Conservation (phyloP, 495 filamentous ascomycete species). For the Melanomma pulvis-pyrius region DNA sequence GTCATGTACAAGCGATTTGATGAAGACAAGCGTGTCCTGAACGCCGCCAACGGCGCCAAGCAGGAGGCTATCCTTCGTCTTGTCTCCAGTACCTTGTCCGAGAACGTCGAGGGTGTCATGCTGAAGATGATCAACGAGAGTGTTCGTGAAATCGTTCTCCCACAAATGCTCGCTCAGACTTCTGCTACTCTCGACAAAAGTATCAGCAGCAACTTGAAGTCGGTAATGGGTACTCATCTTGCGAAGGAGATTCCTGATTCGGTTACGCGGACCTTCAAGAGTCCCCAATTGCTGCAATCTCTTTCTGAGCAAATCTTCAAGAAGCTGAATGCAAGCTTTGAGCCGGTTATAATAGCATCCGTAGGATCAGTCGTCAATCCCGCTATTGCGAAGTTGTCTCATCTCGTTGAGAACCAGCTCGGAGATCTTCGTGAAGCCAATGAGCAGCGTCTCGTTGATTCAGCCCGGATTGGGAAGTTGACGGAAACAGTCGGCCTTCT, state of each 20-base stretch:
- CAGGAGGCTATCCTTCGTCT: constrained; percentile 81
- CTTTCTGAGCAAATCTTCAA: constrained; percentile 72
- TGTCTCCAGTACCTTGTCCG: constrained; percentile 82
- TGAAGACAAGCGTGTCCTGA: constrained; percentile 65
- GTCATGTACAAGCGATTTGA: constrained; percentile 63
- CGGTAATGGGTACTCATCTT: constrained; percentile 45
- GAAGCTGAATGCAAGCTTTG: constrained; percentile 66
- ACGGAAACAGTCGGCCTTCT: constrained; percentile 70
- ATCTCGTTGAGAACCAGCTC: constrained; percentile 67
- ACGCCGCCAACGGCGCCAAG: constrained; percentile 66
- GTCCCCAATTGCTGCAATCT: constrained; percentile 66
- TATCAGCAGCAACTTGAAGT: constrained; percentile 59
- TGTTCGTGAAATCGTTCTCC: constrained; percentile 45
- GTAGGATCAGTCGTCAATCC: constrained; percentile 67
- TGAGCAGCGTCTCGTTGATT: constrained; percentile 68
- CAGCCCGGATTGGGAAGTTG: constrained; percentile 81
- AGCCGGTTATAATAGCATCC: constrained; percentile 64
- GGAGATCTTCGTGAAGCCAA: constrained; percentile 67
- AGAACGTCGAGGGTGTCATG: constrained; percentile 69
- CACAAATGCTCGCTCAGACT: constrained; percentile 53
- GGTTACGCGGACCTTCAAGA: constrained; percentile 65
- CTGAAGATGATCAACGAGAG: constrained; percentile 30
- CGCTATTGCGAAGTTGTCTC: constrained; percentile 64
- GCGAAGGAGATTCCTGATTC: constrained; percentile 49
- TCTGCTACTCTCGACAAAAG: constrained; percentile 60